Base-by-base conservation (phyloP, 2,329 filamentous ascomycete species). In the Metarhizium anisopliae region DNA sequence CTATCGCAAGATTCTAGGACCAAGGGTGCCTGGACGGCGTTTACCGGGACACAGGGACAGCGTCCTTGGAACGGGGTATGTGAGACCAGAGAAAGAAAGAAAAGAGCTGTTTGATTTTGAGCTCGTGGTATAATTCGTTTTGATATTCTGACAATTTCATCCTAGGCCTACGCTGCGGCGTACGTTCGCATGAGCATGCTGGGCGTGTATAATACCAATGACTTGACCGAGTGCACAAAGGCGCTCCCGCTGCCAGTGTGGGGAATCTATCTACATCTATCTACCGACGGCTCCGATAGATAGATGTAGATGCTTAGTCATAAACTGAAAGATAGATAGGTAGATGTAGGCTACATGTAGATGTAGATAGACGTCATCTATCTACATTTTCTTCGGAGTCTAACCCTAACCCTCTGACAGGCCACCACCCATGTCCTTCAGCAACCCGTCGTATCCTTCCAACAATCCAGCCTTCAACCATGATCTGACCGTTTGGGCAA, bases 131-230 rank as follows among this genome's bases (percentile, higher is more conserved):
- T 3, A 25, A 25, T 1, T 25, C 1, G 3, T 25, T 52, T 51
- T 13, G 16, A 35, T 51, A 7, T 49, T 25, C 29, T 43, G 32
- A 55, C 43, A 43, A 6, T n/a, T 10, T 53, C 2, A 25, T 25
- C 1, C 50, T 35, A 75, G 71, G 77, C 74, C 47, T 82, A 77
- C 56, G 71, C 77, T 2, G 67, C 69, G 32, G 78, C 75, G 4
- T 82, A 81, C 60, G 72, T 79, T 29, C 75, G 78, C 5, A 66
- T 83, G 40, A 77, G 73, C 25, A 66, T 82, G 13, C 73, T 82
- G 7, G 79, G 79, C 10, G 77, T 82, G 4, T 69, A 76, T 58
- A 80, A 81, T 60, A 76, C 82, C 63, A 81, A 81, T 63, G 64
- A 72, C 36, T 65, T 82, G 49, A 76, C 72, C 6, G 78, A 81